Evolutionary conservation across 352 stramenopile genomes (phyloP).

Genomic region (Globisporangium paddicum): DNA sequence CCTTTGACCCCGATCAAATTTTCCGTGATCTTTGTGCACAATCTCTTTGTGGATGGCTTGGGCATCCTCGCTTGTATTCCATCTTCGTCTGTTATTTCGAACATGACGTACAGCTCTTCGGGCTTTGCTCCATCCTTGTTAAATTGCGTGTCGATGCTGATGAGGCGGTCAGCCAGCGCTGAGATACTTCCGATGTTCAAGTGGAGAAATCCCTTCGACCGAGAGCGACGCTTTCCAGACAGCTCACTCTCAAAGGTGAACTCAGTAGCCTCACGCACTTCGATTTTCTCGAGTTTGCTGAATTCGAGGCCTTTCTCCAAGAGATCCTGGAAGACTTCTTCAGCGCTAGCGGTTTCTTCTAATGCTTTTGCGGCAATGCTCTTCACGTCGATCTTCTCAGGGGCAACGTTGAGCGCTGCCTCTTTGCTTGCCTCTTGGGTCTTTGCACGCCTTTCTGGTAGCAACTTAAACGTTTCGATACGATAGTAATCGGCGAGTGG

Average conservation of each 20-base stretch:
- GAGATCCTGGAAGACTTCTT: slow-evolving; percentile 48
- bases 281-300: slow-evolving; percentile 38
- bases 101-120: slow-evolving; percentile 44
- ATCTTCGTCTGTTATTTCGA: slow-evolving; percentile 29
- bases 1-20: slow-evolving; percentile 25
- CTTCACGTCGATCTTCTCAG: slow-evolving; percentile 47
- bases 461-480: slow-evolving; percentile 54
- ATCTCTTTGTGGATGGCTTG: background rate
- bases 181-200: slow-evolving; percentile 36
- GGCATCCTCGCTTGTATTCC: slow-evolving; percentile 16
- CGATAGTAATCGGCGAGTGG: slow-evolving; percentile 45
- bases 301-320: slow-evolving; percentile 36
- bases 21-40: slow-evolving; percentile 7
- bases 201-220: slow-evolving; percentile 30
- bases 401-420: slow-evolving; percentile 36
- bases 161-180: slow-evolving; percentile 29
- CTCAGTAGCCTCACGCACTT: slow-evolving; percentile 15
- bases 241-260: slow-evolving; percentile 29
- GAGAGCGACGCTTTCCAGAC: slow-evolving; percentile 21
- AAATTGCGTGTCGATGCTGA: slow-evolving; percentile 24
- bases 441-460: slow-evolving; percentile 31
- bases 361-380: slow-evolving; percentile 36
- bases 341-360: slow-evolving; percentile 32
- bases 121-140: slow-evolving; percentile 20
- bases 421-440: slow-evolving; percentile 32